These are phyloP conservation scores for Cylindrodendrum hubeiense DNA, from an alignment of 2,329 filamentous ascomycete species.

Conservation along the genomic window DNA sequence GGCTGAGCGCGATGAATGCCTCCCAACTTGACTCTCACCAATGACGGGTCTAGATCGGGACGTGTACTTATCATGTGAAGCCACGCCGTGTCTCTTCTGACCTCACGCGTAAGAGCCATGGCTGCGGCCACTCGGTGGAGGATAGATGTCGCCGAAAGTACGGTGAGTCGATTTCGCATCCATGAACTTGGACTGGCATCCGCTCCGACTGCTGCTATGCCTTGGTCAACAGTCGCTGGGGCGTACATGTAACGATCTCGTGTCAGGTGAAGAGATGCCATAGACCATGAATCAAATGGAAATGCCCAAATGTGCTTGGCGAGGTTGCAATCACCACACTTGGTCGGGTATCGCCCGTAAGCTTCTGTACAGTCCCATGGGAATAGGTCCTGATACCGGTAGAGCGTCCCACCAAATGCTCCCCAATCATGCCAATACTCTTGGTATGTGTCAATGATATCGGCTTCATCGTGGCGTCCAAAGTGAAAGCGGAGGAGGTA, in stretches of 20 bases:
- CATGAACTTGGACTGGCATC: slow-evolving; percentile 44
- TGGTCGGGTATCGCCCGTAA: slow-evolving; percentile 50
- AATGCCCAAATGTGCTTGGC: slow-evolving; percentile 60
- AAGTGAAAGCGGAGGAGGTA: slow-evolving; percentile 54
- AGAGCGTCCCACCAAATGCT: slow-evolving; percentile 52
- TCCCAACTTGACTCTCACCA: slow-evolving; percentile 52
- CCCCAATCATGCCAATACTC: slow-evolving; percentile 63
- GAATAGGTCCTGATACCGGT: slow-evolving; percentile 56
- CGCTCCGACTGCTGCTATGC: slow-evolving; percentile 21
- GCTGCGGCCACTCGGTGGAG: slow-evolving; percentile 50
- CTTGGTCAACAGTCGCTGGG: slow-evolving; percentile 28
- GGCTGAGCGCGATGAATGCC: slow-evolving; percentile 58
- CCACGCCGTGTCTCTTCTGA: slow-evolving; percentile 50
- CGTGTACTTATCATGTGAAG: slow-evolving; percentile 39
- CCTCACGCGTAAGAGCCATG: slow-evolving; percentile 48
- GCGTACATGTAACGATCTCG: slow-evolving; percentile 51
- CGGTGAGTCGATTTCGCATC: slow-evolving; percentile 51
- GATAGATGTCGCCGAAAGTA: slow-evolving; percentile 48
- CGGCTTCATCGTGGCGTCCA: slow-evolving; percentile 55
- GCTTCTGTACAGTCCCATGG: slow-evolving; percentile 63
- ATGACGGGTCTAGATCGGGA: slow-evolving; percentile 32
- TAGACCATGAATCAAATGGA: slow-evolving; percentile 59
- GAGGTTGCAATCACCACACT: slow-evolving; percentile 56
- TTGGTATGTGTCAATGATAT: slow-evolving; percentile 56
- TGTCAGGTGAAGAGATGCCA: slow-evolving; percentile 53